A percentile compares a stretch with the other conserved stretches of the same genome.
These are phyloP conservation scores for Onygenales sp. DNA, from an alignment of 2,329 filamentous ascomycete genomes.

Conservation along the genomic window DNA sequence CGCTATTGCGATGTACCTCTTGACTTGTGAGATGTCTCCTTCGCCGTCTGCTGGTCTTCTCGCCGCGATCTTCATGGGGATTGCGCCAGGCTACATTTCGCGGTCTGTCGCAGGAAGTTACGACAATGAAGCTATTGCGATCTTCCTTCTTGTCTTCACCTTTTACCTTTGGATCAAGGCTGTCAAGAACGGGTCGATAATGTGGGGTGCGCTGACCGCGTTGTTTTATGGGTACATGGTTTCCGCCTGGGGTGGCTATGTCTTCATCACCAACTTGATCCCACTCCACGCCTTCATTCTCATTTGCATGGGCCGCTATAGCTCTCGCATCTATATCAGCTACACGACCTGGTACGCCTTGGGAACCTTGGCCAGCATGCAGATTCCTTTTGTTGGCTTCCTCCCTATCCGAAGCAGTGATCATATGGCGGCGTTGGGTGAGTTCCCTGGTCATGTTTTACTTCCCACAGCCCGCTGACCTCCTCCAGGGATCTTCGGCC, in stretches of 20 bases:
- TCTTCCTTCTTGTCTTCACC: slow-evolving; percentile 96
- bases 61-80: slow-evolving; percentile 93
- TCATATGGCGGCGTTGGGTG: slow-evolving; percentile 94
- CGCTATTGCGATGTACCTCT: slow-evolving; percentile 82
- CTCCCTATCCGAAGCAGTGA: slow-evolving; percentile 93
- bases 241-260: slow-evolving; percentile 97
- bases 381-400: slow-evolving; percentile 98
- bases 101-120: slow-evolving; percentile 96
- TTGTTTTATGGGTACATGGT: slow-evolving; percentile 99
- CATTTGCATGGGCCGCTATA: slow-evolving; percentile 94
- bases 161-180: slow-evolving; percentile 99
- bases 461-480: not conserved
- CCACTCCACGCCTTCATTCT: slow-evolving; percentile 90
- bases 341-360: slow-evolving; percentile 98
- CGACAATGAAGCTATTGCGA: slow-evolving; percentile 98
- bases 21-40: slow-evolving; percentile 96
- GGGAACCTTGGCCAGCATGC: slow-evolving; percentile 94
- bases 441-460: slow-evolving; percentile 19
- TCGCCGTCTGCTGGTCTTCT: slow-evolving; percentile 90
- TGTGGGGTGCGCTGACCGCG: slow-evolving; percentile 90
- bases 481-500: slow-evolving; percentile 73
- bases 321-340: slow-evolving; percentile 84
- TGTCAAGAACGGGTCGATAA: slow-evolving; percentile 88
- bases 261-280: slow-evolving; percentile 96
- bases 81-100: slow-evolving; percentile 94